Evolutionary conservation across 2,329 filamentous ascomycete genomes (phyloP).

Genomic region (Arthrobotrys iridis): DNA sequence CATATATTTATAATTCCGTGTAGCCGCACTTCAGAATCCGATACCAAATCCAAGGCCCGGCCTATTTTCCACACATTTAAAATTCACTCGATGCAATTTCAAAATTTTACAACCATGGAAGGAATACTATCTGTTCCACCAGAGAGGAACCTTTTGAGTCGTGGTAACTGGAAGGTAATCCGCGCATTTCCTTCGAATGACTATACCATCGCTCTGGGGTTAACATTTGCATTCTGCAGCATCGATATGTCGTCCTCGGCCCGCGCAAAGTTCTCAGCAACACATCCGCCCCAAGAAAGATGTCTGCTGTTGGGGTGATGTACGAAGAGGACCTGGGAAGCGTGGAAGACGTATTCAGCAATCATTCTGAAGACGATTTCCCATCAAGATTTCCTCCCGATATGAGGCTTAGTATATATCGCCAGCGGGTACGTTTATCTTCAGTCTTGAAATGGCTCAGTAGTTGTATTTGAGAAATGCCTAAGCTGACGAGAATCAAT

Average conservation of each 20-base stretch:
- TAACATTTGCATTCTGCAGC: slow-evolving; percentile 26
- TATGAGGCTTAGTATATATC: slow-evolving; percentile 45
- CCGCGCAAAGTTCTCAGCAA: slow-evolving; percentile 42
- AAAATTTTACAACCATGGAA: slow-evolving; percentile 34
- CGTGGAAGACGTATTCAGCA: slow-evolving; percentile 48
- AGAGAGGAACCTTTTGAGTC: slow-evolving; percentile 47
- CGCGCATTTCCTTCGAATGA: neutral
- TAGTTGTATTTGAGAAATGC: neutral
- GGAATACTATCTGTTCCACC: slow-evolving; percentile 49
- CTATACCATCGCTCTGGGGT: neutral
- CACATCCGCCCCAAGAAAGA: slow-evolving; percentile 52
- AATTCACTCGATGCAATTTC: neutral
- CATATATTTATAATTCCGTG: slow-evolving; percentile 33
- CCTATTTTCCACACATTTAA: neutral
- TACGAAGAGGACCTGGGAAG: slow-evolving; percentile 40
- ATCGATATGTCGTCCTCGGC: slow-evolving; percentile 51
- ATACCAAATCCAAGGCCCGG: neutral
- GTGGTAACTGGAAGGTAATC: slow-evolving; percentile 54
- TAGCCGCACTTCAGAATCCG: slow-evolving; percentile 17
- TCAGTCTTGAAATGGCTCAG: neutral
- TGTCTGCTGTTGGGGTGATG: slow-evolving; percentile 30
- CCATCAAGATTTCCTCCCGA: slow-evolving; percentile 10
- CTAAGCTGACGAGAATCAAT: neutral
- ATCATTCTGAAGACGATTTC: slow-evolving; percentile 34
- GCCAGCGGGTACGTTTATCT: slow-evolving; percentile 36